Percentiles rank a stretch among this genome's conserved stretches.
Evolutionary conservation across 495 filamentous ascomycete species (phyloP).

Genomic region (Xylaria longipes): DNA sequence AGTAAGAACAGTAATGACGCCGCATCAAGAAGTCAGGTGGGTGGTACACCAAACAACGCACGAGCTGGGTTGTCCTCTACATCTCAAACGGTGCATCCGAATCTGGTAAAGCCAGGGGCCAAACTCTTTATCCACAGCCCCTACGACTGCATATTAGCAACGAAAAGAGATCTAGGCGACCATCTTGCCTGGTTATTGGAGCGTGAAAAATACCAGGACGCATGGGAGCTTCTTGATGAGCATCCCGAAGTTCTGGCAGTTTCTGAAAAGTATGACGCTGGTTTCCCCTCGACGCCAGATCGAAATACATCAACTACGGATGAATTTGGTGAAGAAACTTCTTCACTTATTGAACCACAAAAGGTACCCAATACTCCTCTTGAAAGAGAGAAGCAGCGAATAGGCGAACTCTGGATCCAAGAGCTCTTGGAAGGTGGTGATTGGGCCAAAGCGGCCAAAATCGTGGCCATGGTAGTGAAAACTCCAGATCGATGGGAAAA

Average conservation of each 20-base stretch:
- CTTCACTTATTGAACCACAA: constrained; percentile 64
- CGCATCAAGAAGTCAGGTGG: constrained; percentile 38
- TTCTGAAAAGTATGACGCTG: constrained; percentile 38
- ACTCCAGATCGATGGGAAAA: constrained; percentile 89
- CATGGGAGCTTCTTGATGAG: constrained; percentile 86
- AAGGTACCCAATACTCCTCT: constrained; percentile 61
- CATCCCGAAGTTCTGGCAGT: constrained; percentile 73
- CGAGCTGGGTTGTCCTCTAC: constrained; percentile 25
- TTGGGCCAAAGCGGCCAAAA: constrained; percentile 77
- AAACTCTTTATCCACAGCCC: constrained; percentile 97
- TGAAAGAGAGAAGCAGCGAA: constrained; percentile 87
- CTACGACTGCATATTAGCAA: constrained; percentile 89
- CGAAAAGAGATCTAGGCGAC: constrained; percentile 82
- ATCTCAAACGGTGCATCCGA: constrained; percentile 47
- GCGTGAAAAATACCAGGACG: constrained; percentile 77
- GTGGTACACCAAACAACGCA: constrained; percentile 38
- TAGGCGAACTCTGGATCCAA: constrained; percentile 92
- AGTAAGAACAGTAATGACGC: constrained; percentile 69
- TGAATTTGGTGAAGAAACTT: constrained; percentile 81
- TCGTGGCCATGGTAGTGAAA: constrained; percentile 80
- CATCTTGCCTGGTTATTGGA: constrained; percentile 85
- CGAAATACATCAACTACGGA: constrained; percentile 58
- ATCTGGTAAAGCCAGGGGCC: constrained; percentile 68
- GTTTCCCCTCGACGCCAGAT: constrained; percentile 55
- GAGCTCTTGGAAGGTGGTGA: constrained; percentile 74